Percentiles rank a stretch among this genome's conserved stretches.
Evolutionary conservation across 78 protist genomes (phyloP).

Genomic region (Fonticula alba): DNA sequence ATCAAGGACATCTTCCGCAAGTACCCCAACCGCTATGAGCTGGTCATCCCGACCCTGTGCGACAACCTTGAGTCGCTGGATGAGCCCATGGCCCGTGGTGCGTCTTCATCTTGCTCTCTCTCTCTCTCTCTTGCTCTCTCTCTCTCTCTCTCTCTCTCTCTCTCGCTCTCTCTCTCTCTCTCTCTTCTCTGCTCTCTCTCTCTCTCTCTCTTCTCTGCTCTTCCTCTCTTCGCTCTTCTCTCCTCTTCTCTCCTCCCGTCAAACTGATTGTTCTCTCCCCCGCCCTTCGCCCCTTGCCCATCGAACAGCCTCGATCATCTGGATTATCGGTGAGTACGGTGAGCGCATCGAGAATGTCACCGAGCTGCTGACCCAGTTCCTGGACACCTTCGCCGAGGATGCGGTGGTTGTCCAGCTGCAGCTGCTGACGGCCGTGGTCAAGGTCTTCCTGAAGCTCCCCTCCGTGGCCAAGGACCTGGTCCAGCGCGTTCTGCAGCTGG

Average conservation of each 20-base stretch:
- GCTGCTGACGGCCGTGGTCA: slow-evolving; percentile 90
- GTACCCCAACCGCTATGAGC: slow-evolving; percentile 88
- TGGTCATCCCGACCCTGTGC: slow-evolving; percentile 84
- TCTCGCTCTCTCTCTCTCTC: neutral
- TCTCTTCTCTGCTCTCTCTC: neutral
- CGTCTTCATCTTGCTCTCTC: neutral
- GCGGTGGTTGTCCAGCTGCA: slow-evolving; percentile 78
- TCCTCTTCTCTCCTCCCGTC: too few species aligned
- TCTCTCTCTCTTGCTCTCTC: neutral
- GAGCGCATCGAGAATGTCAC: slow-evolving; percentile 95
- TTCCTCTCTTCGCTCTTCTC: neutral
- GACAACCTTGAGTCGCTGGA: slow-evolving; percentile 94
- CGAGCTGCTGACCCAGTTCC: slow-evolving; percentile 66
- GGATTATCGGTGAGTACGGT: slow-evolving; percentile 98
- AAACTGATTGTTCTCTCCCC: too few species aligned
- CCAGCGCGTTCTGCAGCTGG: slow-evolving; percentile 54
- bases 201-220: neutral
- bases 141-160: too few species aligned
- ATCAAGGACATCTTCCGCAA: slow-evolving; percentile 93
- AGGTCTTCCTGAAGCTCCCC: slow-evolving; percentile 87
- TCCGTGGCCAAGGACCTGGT: slow-evolving; percentile 74
- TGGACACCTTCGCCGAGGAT: slow-evolving; percentile 77
- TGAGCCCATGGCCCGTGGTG: slow-evolving; percentile 95
- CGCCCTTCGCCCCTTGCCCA: neutral
- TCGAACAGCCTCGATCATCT: slow-evolving; percentile 72